A percentile compares a stretch with the other conserved stretches of the same genome.
These are phyloP conservation scores for Galerina sulciceps DNA, from an alignment of 768 basidiomycete species.

Conservation along the genomic window DNA sequence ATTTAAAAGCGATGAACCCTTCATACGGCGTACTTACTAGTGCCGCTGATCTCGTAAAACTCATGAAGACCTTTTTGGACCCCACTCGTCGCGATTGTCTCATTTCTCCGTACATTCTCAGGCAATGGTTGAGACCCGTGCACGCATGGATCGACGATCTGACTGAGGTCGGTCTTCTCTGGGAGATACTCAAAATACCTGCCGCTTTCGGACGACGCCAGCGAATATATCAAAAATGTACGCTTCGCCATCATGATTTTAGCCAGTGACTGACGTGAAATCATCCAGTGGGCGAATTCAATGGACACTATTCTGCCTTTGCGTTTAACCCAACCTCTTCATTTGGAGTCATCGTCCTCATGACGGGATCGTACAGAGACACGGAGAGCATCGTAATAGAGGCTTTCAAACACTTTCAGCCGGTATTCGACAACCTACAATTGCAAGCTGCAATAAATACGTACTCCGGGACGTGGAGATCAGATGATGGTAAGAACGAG, in stretches of 20 bases:
- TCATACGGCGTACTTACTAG: background rate
- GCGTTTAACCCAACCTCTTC: background rate
- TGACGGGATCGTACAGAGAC: background rate
- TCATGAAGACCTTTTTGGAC: background rate
- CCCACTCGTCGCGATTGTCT: background rate
- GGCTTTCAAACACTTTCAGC: background rate
- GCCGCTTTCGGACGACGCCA: background rate
- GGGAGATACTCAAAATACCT: background rate
- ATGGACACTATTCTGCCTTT: background rate
- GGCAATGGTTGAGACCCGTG: background rate
- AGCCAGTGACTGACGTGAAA: background rate
- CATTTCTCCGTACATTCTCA: background rate
- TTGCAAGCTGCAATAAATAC: background rate
- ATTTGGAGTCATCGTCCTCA: background rate
- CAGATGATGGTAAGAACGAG: background rate
- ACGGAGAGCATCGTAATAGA: background rate
- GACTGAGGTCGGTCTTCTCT: slow-evolving; percentile 1
- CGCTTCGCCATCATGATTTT: background rate
- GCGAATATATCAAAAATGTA: background rate
- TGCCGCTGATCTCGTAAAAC: background rate
- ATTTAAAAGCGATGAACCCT: background rate
- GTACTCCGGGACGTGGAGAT: background rate
- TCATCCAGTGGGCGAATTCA: background rate
- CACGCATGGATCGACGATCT: background rate
- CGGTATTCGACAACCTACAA: background rate